These are phyloP conservation scores for Eragrostis curvula DNA, from an alignment of 176 grass and related monocot genomes.

Conservation along the genomic window DNA sequence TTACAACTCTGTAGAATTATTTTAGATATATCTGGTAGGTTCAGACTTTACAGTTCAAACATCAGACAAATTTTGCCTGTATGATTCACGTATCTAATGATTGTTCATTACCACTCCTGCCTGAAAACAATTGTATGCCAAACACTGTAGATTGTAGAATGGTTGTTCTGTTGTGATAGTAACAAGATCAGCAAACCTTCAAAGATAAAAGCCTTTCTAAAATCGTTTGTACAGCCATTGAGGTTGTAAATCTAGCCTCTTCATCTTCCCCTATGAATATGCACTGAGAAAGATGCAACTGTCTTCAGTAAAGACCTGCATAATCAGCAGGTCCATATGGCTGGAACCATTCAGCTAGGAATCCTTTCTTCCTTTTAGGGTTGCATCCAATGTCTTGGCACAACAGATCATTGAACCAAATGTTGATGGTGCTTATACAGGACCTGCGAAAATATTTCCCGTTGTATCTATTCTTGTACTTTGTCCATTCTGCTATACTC, in stretches of 20 bases:
- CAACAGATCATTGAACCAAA: slow-evolving; percentile 83
- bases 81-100: background rate
- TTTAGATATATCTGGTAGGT: slow-evolving; percentile 4
- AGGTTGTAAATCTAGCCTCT: slow-evolving; percentile 5
- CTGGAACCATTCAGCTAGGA: slow-evolving; percentile 78
- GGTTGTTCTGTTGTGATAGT: background rate
- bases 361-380: slow-evolving; percentile 77
- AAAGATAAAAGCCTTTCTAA: background rate
- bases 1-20: too few species aligned
- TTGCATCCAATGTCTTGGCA: slow-evolving; percentile 79
- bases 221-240: background rate
- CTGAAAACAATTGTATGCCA: background rate
- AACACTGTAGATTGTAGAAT: slow-evolving; percentile 10
- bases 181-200: background rate
- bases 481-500: slow-evolving; percentile 68
- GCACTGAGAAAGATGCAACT: slow-evolving; percentile 10
- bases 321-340: slow-evolving; percentile 80
- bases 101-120: slow-evolving; percentile 13
- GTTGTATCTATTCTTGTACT: slow-evolving; percentile 68
- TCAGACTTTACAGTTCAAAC: slow-evolving; percentile 5
- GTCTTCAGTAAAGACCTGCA: slow-evolving; percentile 40
- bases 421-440: slow-evolving; percentile 70
- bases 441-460: slow-evolving; percentile 58
- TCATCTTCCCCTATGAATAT: slow-evolving; percentile 19
- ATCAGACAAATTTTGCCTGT: slow-evolving; percentile 5